Evolutionary conservation across 352 stramenopile species (phyloP).

Genomic region (Aphanomyces astaci): DNA sequence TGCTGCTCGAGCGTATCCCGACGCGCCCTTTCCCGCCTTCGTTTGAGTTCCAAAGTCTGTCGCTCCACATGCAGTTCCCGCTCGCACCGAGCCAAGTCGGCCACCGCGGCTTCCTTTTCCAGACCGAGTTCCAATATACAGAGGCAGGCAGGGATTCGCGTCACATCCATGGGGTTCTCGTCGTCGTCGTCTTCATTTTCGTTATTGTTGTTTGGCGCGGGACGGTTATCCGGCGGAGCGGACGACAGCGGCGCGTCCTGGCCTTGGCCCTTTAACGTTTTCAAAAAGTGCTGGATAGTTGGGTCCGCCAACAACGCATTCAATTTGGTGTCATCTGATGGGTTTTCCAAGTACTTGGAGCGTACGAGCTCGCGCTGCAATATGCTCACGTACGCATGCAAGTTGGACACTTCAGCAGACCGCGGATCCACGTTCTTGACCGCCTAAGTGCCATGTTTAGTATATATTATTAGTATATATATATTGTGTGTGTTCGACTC

Average conservation of each 20-base stretch:
- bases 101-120: constrained; percentile 26
- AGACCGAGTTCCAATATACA: constrained; percentile 7
- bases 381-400: constrained; percentile 61
- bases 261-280: constrained; percentile 44
- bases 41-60: constrained; percentile 3
- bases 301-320: constrained; percentile 41
- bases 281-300: constrained; percentile 47
- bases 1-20: constrained; percentile 12
- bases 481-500: too few species aligned
- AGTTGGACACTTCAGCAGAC: constrained; percentile 55
- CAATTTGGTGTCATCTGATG: constrained; percentile 29
- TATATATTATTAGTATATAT: too few species aligned
- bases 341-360: constrained; percentile 25
- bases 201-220: neutral
- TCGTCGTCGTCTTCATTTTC: constrained; percentile 3
- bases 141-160: neutral
- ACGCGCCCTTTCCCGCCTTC: constrained; percentile 8
- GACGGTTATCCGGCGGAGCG: neutral
- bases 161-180: neutral
- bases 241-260: constrained; percentile 24
- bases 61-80: neutral
- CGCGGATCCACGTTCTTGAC: constrained; percentile 83
- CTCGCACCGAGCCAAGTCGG: constrained; percentile 1
- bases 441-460: too few species aligned
- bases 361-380: constrained; percentile 63